Conservation (phyloP, 1,284 basidiomycete genomes). For the Mycena sp. region DNA sequence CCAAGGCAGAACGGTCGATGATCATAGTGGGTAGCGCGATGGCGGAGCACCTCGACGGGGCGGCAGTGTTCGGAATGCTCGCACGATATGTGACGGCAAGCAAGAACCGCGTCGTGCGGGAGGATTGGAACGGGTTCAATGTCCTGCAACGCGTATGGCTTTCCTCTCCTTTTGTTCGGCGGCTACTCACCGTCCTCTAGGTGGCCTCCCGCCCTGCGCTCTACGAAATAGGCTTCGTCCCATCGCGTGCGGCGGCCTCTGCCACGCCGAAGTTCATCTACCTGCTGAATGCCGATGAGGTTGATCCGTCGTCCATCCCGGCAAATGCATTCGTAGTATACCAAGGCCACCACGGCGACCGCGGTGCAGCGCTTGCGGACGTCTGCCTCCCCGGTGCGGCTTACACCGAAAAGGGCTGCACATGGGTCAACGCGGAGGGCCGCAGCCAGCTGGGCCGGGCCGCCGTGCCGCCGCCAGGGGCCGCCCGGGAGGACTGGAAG, state of each 20-base stretch:
- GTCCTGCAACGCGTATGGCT: conserved; percentile 87
- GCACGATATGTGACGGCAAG: conserved; percentile 86
- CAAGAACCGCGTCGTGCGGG: conserved; percentile 80
- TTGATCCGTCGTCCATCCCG: conserved; percentile 92
- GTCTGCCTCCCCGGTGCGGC: conserved; percentile 94
- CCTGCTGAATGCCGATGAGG: conserved; percentile 95
- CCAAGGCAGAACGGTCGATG: conserved; percentile 91
- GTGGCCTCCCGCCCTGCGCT: conserved; percentile 93
- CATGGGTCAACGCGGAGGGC: conserved; percentile 99
- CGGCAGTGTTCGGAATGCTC: conserved; percentile 82
- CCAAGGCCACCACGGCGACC: conserved; percentile 98
- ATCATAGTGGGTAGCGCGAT: conserved; percentile 94
- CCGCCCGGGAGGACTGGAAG: conserved; percentile 98
- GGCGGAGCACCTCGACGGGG: conserved; percentile 88
- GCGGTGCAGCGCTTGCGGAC: conserved; percentile 96
- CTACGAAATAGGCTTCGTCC: conserved; percentile 94
- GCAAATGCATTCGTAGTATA: conserved; percentile 97
- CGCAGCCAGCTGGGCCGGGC: conserved; percentile 91
- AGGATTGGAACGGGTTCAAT: conserved; percentile 97
- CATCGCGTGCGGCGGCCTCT: conserved; percentile 79
- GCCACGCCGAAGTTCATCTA: conserved; percentile 96
- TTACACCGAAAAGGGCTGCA: conserved; percentile 95
- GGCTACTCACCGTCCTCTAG: conserved; percentile 44
- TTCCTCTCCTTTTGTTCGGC: neutral
- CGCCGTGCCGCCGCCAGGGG: conserved; percentile 95